Evolutionary conservation across 176 grass and related monocot genomes (phyloP).

Genomic region (Cenchrus americanus): DNA sequence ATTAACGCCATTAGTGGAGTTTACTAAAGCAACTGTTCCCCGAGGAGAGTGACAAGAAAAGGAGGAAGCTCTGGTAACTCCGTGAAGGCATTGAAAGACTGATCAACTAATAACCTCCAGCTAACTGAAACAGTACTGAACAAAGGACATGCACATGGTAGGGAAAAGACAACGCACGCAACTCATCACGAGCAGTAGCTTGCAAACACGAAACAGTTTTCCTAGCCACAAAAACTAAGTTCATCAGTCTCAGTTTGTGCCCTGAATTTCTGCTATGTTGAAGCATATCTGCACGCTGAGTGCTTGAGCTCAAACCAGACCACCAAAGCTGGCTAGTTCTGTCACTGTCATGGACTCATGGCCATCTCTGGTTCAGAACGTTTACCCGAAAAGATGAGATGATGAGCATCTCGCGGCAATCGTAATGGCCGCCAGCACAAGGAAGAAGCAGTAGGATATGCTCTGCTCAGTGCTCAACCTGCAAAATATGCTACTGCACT

Average conservation of each 20-base stretch:
- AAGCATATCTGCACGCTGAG: neutral
- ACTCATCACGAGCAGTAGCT: neutral
- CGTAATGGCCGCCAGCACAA: neutral
- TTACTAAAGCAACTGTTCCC: neutral
- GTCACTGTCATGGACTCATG: neutral
- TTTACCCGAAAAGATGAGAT: conserved; percentile 12
- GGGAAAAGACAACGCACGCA: neutral
- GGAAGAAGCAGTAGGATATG: neutral
- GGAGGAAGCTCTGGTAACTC: neutral
- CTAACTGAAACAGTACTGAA: neutral
- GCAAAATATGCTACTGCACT: conserved; percentile 1
- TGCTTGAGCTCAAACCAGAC: neutral
- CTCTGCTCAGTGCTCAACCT: neutral
- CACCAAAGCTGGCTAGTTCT: neutral
- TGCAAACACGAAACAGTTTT: neutral
- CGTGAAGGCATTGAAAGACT: neutral
- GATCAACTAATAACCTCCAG: neutral
- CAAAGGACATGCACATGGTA: neutral
- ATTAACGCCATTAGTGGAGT: neutral
- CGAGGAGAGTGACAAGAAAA: neutral
- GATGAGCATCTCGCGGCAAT: conserved; percentile 5
- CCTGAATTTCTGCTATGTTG: neutral
- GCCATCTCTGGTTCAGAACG: neutral
- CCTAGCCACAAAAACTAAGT: neutral
- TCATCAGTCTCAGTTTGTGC: neutral